Base-by-base conservation (phyloP, 2,329 filamentous ascomycete genomes). In the Clonostachys sp. region DNA sequence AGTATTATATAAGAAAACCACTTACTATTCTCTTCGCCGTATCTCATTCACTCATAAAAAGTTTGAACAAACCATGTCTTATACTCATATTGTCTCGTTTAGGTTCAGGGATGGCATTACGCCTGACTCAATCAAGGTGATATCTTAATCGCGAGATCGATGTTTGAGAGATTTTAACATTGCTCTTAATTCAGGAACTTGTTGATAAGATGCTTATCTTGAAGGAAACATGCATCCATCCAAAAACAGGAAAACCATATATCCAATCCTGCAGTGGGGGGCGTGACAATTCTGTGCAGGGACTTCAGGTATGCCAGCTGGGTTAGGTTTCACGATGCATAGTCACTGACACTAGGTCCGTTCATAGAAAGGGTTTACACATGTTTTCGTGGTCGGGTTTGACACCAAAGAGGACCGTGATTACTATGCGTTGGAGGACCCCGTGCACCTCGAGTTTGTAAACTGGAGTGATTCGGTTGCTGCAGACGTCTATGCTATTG, bases 341-440 rank as follows among this genome's bases (percentile, higher is more conserved):
- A 4, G 38, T 35, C 12, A n/a, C 16, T 18, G 17, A 46, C 16
- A 45, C 12, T n/a, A 2, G 3, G n/a, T n/a, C 6, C 18, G 18
- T 14, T 39, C 20, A 30, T 52, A 81, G 82, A 71, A 74, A 42
- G 83, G 77, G 1, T 78, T 84, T 46, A 82, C 82, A 2, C 86
- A 90, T 59, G 83, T 73, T 0, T 89, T 89, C 53, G 75, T 90
- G 3, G 74, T 78, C 12, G 73, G 39, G n/a, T 49, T 49, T 30
- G 43, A 49, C n/a, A 40, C 24, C 14, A 14, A n/a, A 9, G 42
- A 49, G 17, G 42, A 49, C 34, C 43, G 47, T 18, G 43, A 49
- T 42, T 49, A 45, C 17, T 49, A 45, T 38, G 38, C 41, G 38
- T 30, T 41, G 14, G 38, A 24, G 16, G 47, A 49, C 47, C 43